Evolutionary conservation across 352 stramenopile genomes (phyloP), one percentile per base, ranked within the genome.

Genomic region (Globisporangium alternatum): DNA sequence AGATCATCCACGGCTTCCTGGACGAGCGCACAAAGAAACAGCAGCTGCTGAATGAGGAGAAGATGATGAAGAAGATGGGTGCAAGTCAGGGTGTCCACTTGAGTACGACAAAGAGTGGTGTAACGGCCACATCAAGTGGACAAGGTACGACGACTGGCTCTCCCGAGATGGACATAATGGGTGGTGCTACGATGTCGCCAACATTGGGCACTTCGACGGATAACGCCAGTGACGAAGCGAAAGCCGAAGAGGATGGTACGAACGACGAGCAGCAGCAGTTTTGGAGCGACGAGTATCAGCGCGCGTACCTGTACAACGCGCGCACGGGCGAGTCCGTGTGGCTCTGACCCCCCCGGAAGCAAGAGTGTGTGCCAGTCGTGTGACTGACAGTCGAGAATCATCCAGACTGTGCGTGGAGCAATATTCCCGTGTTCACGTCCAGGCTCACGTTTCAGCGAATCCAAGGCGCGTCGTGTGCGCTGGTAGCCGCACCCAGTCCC

Each of bases 221-320:
- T 53, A 53, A 55, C 65, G 68, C 61, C 37, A 30, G 65, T 31
- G 45, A 56, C 8, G 53, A 64, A 19, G 37, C 37, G 12, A 44
- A 44, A 53, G 22, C 21, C 9, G 47, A 19, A n/a, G 17, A 53
- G 25, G 21, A 53, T 19, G 47, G 21, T 44, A 17, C 37, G 13
- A 19, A 1, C 10, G 60, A 64, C n/a, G 64, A 67, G 17, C 59
- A 75, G 17, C 64, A 78, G 21, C 62, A 78, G 33, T 86, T 75
- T 60, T 90, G 78, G 78, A 90, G 81, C 64, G 78, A 88, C 15
- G 81, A 90, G 67, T 75, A 80, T 45, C 72, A 86, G 54, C 71
- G 71, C 55, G 58, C 60, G 33, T 90, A 88, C 52, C 60, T 76
- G 13, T 90, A 73, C 62, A 70, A 90, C 33, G 53, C 75, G 3